phyloP scores from a whole-genome alignment of 345 rosid species.

The Salix caprea region DNA sequence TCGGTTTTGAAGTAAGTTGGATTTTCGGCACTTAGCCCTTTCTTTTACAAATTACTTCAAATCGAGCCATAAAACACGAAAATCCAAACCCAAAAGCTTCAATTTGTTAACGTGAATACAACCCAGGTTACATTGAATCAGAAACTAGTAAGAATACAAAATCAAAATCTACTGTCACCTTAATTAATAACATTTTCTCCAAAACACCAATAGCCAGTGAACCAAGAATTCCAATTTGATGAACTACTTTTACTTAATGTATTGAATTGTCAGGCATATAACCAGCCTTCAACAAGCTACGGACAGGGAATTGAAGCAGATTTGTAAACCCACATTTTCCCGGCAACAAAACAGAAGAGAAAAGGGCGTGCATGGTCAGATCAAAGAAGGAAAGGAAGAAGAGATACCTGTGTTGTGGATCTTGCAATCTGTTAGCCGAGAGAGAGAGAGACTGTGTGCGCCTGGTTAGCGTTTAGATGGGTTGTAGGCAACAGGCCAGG shows the following conservation, averaged over 20 bases:
- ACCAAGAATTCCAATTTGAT: no score
- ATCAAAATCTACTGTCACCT: neutral
- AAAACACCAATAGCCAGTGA: no score
- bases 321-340: neutral
- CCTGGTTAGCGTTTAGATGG: neutral
- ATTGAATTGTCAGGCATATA: neutral
- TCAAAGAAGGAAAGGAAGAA: neutral
- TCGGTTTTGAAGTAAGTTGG: neutral
- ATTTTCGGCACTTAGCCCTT: no score
- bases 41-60: neutral
- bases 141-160: neutral
- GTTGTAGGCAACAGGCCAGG: neutral
- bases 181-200: no score
- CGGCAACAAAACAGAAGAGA: neutral
- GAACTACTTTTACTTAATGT: neutral
- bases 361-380: neutral
- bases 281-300: neutral
- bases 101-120: neutral
- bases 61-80: neutral
- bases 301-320: neutral
- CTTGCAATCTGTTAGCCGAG: neutral
- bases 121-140: neutral
- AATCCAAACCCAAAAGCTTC: neutral
- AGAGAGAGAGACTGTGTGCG: no score
- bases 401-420: slow-evolving; percentile 1